Evolutionary conservation across 805 yeast species (phyloP).

Genomic region (Torulaspora gathmanii): DNA sequence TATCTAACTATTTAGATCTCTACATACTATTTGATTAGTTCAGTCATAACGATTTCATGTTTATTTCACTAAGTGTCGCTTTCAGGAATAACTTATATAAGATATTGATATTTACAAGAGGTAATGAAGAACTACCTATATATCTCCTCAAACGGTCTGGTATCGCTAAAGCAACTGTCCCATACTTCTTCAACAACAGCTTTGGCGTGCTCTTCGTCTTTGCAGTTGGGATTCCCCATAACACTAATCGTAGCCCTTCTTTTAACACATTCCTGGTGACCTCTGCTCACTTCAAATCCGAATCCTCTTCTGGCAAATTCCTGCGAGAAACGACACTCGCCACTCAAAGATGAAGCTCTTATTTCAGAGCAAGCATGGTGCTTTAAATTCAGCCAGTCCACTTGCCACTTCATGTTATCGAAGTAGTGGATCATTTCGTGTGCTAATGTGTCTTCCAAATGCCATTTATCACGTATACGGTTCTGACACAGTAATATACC

Average conservation of each 20-base stretch:
- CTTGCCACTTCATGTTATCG: slow-evolving; percentile 82
- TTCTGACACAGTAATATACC: slow-evolving; percentile 89
- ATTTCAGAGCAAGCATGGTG: slow-evolving; percentile 98
- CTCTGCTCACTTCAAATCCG: slow-evolving; percentile 55
- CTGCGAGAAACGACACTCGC: slow-evolving; percentile 88
- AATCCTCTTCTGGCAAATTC: slow-evolving; percentile 53
- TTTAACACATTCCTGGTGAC: slow-evolving; percentile 86
- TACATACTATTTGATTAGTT: neutral
- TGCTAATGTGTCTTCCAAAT: slow-evolving; percentile 82
- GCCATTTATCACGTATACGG: slow-evolving; percentile 66
- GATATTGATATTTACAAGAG: neutral
- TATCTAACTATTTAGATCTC: slow-evolving; percentile 62
- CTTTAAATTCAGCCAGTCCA: slow-evolving; percentile 75
- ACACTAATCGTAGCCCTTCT: slow-evolving; percentile 87
- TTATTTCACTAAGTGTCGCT: neutral
- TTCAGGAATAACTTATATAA: slow-evolving; percentile 1
- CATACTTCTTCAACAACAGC: slow-evolving; percentile 81
- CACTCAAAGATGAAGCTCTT: slow-evolving; percentile 86
- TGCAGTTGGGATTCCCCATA: slow-evolving; percentile 78
- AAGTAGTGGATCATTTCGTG: slow-evolving; percentile 94
- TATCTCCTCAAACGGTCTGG: slow-evolving; percentile 92
- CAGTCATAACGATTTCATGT: neutral
- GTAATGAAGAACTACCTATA: slow-evolving; percentile 47
- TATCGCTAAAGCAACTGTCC: slow-evolving; percentile 89
- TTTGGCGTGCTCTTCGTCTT: slow-evolving; percentile 66